Evolutionary conservation across 805 yeast genomes (phyloP).

Genomic region (Wickerhamomyces rabaulensis): DNA sequence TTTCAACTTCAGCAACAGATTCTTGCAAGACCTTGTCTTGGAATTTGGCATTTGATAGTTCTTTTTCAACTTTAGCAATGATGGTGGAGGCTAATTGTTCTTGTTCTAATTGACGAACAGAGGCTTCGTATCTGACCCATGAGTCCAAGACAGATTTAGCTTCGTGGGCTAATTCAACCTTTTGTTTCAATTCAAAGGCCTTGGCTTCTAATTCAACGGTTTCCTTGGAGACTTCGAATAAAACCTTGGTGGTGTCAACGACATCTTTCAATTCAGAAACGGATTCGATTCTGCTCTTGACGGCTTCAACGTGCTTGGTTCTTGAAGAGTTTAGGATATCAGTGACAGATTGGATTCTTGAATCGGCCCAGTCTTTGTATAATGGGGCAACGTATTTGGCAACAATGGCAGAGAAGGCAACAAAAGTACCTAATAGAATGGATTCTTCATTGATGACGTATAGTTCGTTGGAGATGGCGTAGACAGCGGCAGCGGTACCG

Average conservation of each 20-base stretch:
- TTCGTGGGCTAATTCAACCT: slow-evolving; percentile 79
- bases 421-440: slow-evolving; percentile 73
- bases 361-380: slow-evolving; percentile 91
- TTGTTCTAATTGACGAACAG: slow-evolving; percentile 95
- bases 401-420: slow-evolving; percentile 66
- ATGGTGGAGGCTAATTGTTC: slow-evolving; percentile 83
- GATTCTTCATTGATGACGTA: slow-evolving; percentile 94
- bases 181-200: slow-evolving; percentile 89
- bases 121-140: slow-evolving; percentile 97
- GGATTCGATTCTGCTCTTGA: slow-evolving; percentile 82
- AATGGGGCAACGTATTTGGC: slow-evolving; percentile 91
- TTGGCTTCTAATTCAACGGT: slow-evolving; percentile 94
- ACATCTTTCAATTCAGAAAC: slow-evolving; percentile 90
- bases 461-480: slow-evolving; percentile 90
- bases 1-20: slow-evolving; percentile 89
- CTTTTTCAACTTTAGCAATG: slow-evolving; percentile 82
- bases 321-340: slow-evolving; percentile 83
- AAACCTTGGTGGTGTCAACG: slow-evolving; percentile 82
- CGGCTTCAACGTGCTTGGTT: slow-evolving; percentile 86
- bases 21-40: slow-evolving; percentile 89
- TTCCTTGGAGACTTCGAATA: slow-evolving; percentile 93
- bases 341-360: slow-evolving; percentile 75
- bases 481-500: slow-evolving; percentile 87
- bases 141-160: slow-evolving; percentile 96
- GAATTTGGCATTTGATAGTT: slow-evolving; percentile 81